Evolutionary conservation across 176 grass and related monocot genomes (phyloP), one percentile per base, ranked within the genome.

Genomic region (Elaeis guineensis): DNA sequence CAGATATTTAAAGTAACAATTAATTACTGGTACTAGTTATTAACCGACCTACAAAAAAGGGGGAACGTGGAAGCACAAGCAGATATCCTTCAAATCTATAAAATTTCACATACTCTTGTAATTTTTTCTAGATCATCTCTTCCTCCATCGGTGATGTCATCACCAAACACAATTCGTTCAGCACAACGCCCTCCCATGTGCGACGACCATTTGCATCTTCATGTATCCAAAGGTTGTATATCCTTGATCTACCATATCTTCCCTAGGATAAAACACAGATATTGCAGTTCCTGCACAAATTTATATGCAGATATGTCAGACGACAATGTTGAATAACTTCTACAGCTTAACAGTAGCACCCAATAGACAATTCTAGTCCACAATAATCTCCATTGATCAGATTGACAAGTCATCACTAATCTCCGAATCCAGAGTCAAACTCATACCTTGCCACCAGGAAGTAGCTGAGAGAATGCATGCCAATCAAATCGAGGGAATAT

Each of bases 381-480:
- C 8, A 9, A 6, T 35, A 44, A 44, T 12, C 35, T 12, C 35
- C 8, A 12, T 44, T 3, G 35, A 44, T 44, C 35, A 12, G 11
- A 44, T 9, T 44, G 35, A 3, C 28, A 5, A 44, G 35, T 12
- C 35, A 44, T 44, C 35, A 44, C 11, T 2, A 44, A 44, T 44
- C 35, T 44, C 9, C 35, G 3, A 39, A 44, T 12, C 11, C 35
- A 44, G 9, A 44, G 35, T 44, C 35, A 44, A 52, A 50, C 23
- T 4, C 58, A 52, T 63, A 68, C 74, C 74, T 77, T 62, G 6
- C 74, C 74, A 62, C 74, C 74, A 67, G 74, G 74, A 68, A 77
- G 74, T 77, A 77, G 19, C 64, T 77, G 74, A 60, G 74, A 77
- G 64, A 77, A 77, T 24, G 74, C 74, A 77, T 77, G 74, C 74